Percentiles rank a stretch among this genome's conserved stretches.
Evolutionary conservation across 164 flowering plant genomes (phyloP).

Genomic region (Tetrastigma voinierianum): DNA sequence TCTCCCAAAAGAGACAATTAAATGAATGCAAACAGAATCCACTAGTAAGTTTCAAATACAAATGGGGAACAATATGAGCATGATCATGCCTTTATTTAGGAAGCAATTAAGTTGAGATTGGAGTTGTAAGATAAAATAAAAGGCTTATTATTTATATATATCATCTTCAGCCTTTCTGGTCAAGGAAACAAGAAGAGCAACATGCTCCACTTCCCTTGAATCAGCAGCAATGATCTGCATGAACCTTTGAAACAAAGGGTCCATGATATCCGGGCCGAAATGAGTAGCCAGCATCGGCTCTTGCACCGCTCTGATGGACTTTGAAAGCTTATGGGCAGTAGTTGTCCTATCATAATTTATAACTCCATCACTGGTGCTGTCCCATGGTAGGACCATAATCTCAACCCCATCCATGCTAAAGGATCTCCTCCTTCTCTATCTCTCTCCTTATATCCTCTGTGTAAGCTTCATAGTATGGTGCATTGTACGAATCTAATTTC

Average conservation of each 20-base stretch:
- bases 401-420: constrained; percentile 13
- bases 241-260: constrained; percentile 16
- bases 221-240: neutral
- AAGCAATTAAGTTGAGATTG: too few species aligned
- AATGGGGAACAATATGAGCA: too few species aligned
- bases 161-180: constrained; percentile 6
- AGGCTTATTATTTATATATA: too few species aligned
- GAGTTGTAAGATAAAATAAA: too few species aligned
- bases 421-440: constrained; percentile 17
- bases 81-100: too few species aligned
- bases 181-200: constrained; percentile 11
- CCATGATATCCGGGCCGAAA: constrained; percentile 16
- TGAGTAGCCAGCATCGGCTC: constrained; percentile 20
- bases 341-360: constrained; percentile 1
- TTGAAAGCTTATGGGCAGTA: constrained; percentile 2
- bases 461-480: constrained; percentile 19
- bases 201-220: constrained; percentile 12
- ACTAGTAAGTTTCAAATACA: too few species aligned
- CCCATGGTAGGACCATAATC: constrained; percentile 3
- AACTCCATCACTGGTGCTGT: constrained; percentile 2
- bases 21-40: too few species aligned
- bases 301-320: constrained; percentile 15
- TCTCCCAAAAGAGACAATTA: too few species aligned
- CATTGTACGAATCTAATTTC: constrained; percentile 17
- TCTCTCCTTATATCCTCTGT: constrained; percentile 12